A percentile compares a stretch with the other conserved stretches of the same genome.
Evolutionary conservation across 345 rosid genomes (phyloP).

Genomic region (Chamaenerion angustifolium): DNA sequence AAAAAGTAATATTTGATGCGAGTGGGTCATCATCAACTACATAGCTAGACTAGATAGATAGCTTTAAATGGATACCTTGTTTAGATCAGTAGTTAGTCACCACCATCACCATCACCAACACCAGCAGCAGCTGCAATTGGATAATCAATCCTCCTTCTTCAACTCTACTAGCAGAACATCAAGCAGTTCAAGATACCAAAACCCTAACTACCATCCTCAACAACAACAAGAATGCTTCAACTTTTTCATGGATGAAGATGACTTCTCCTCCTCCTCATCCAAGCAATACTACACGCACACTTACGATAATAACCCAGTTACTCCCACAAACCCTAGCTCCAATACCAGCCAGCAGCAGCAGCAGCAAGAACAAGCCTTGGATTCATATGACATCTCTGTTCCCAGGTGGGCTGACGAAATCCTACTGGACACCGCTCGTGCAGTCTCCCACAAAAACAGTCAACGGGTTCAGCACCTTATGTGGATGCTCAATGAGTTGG

Average conservation of each 20-base stretch:
- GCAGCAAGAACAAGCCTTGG: too few relatives aligned
- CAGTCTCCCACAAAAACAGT: constrained; percentile 48
- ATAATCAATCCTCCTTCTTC: constrained; percentile 71
- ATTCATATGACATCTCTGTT: constrained; percentile 56
- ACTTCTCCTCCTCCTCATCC: constrained; percentile 94
- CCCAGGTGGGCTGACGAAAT: constrained; percentile 55
- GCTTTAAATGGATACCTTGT: constrained; percentile 88
- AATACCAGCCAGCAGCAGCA: too few relatives aligned
- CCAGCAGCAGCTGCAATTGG: too few relatives aligned
- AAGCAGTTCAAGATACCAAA: constrained; percentile 47
- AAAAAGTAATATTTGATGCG: constrained; percentile 11
- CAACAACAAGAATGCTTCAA: constrained; percentile 75
- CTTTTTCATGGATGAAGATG: constrained; percentile 99
- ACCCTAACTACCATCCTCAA: constrained; percentile 8
- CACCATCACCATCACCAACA: constrained; percentile 1
- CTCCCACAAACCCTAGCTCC: too few relatives aligned
- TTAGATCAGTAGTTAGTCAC: constrained; percentile 57
- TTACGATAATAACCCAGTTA: constrained; percentile 4
- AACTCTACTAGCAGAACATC: constrained; percentile 79
- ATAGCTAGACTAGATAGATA: too few relatives aligned
- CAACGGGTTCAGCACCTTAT: constrained; percentile 61
- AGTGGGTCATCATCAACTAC: constrained; percentile 39
- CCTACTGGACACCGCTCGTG: constrained; percentile 62
- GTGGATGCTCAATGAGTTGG: constrained; percentile 87
- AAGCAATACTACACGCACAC: constrained; percentile 13